Percentiles rank a stretch among this genome's conserved stretches.
These are phyloP conservation scores for Inonotus hispidus DNA, from an alignment of 1,284 basidiomycete genomes.

Conservation along the genomic window DNA sequence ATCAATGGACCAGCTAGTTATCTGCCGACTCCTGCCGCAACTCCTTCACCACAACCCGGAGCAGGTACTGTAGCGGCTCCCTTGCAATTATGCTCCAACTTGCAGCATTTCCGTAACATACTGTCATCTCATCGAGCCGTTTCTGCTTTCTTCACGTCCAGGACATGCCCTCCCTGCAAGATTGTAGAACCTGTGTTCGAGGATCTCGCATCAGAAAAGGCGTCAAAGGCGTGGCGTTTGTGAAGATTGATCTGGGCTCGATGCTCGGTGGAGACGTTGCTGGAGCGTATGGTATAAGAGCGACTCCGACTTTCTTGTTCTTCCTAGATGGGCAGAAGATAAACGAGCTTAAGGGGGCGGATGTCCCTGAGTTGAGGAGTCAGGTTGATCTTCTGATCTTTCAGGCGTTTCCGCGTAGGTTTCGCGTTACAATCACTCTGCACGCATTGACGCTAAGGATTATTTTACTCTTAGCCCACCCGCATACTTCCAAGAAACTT, in stretches of 20 bases:
- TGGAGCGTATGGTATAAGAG: constrained; percentile 60
- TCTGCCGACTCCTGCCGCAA: constrained; percentile 25
- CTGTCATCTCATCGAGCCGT: constrained; percentile 46
- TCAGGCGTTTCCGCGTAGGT: constrained; percentile 72
- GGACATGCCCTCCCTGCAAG: constrained; percentile 57
- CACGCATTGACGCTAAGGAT: neutral
- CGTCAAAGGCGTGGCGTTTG: constrained; percentile 52
- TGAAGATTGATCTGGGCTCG: constrained; percentile 74
- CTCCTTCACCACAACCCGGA: constrained; percentile 25
- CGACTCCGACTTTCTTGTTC: constrained; percentile 83
- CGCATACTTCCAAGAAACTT: constrained; percentile 60
- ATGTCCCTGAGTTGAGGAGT: constrained; percentile 57
- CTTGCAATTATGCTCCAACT: constrained; percentile 54
- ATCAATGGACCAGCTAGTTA: constrained; percentile 26
- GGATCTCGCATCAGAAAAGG: constrained; percentile 40
- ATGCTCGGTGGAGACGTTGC: constrained; percentile 60
- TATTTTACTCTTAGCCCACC: constrained; percentile 51
- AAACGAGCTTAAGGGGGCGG: constrained; percentile 70
- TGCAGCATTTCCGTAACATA: constrained; percentile 46
- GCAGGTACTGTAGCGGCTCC: constrained; percentile 54
- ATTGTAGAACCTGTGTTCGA: constrained; percentile 63
- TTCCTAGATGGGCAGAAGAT: constrained; percentile 73
- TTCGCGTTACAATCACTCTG: neutral
- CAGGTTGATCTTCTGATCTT: constrained; percentile 70
- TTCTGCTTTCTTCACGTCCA: constrained; percentile 63